Evolutionary conservation across 768 basidiomycete genomes (phyloP).

Genomic region (Podaxis carcinomalis): DNA sequence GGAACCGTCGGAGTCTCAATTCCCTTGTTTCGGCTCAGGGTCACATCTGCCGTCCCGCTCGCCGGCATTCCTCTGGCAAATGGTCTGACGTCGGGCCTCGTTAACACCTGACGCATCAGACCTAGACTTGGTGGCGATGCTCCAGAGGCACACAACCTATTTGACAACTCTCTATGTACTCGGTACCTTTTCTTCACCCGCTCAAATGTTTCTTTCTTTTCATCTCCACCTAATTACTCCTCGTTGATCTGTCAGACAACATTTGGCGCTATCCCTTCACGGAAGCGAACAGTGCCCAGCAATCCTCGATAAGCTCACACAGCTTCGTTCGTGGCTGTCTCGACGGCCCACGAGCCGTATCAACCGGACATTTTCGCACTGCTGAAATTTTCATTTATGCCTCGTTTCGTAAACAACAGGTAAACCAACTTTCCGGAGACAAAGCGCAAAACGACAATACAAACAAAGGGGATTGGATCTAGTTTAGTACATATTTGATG

Average conservation of each 20-base stretch:
- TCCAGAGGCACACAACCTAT: not conserved
- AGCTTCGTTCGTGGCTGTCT: not conserved
- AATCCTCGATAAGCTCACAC: not conserved
- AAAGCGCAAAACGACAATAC: constrained; percentile 1
- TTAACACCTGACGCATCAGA: not conserved
- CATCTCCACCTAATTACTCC: not conserved
- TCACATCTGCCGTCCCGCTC: not conserved
- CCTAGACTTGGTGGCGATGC: constrained; percentile 5
- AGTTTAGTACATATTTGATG: not conserved
- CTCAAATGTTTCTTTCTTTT: not conserved
- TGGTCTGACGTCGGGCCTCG: not conserved
- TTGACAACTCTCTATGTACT: not conserved
- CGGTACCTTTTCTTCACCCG: constrained; percentile 3
- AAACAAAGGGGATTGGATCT: not conserved
- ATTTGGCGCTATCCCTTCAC: not conserved
- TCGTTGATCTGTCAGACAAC: not conserved
- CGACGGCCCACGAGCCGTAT: not conserved
- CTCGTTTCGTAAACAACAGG: not conserved
- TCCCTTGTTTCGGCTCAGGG: constrained; percentile 5
- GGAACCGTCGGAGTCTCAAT: constrained; percentile 11
- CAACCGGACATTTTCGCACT: constrained; percentile 2
- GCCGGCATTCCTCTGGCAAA: not conserved
- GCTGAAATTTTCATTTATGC: not conserved
- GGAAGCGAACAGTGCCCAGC: not conserved
- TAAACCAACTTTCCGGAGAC: not conserved